A percentile compares a stretch with the other conserved stretches of the same genome.
Evolutionary conservation across 345 rosid genomes (phyloP).

Genomic region (Sonneratia caseolaris): DNA sequence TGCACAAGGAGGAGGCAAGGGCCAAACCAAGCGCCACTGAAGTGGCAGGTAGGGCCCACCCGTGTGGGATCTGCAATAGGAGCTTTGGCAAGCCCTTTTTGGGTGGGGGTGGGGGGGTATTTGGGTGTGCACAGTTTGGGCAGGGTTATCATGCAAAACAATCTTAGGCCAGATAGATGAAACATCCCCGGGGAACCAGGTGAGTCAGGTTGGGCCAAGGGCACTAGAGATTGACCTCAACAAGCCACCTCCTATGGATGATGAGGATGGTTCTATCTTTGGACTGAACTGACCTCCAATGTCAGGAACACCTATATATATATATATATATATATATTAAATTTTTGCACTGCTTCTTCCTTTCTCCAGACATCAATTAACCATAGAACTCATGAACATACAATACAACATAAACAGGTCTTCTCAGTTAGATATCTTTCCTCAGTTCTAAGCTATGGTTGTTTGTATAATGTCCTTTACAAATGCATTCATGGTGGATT

Average conservation of each 20-base stretch:
- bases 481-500: background rate
- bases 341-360: too few relatives aligned
- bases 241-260: conserved; percentile 16
- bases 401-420: too few relatives aligned
- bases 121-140: too few relatives aligned
- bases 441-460: background rate
- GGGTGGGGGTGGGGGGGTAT: too few relatives aligned
- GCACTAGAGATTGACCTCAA: conserved; percentile 22
- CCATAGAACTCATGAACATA: background rate
- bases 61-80: conserved; percentile 14
- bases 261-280: conserved; percentile 6
- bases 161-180: background rate
- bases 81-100: conserved; percentile 17
- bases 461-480: background rate
- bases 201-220: conserved; percentile 11
- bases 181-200: conserved; percentile 6
- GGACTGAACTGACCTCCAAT: background rate
- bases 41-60: background rate
- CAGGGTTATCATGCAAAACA: background rate
- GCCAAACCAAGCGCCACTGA: background rate
- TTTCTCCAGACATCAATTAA: background rate
- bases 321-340: too few relatives aligned
- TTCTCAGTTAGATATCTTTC: background rate
- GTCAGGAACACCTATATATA: too few relatives aligned
- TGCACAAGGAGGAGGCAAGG: background rate